A percentile compares a stretch with the other conserved stretches of the same genome.
phyloP scores from a whole-genome alignment of 306 rosid species.

The Rosa chinensis region DNA sequence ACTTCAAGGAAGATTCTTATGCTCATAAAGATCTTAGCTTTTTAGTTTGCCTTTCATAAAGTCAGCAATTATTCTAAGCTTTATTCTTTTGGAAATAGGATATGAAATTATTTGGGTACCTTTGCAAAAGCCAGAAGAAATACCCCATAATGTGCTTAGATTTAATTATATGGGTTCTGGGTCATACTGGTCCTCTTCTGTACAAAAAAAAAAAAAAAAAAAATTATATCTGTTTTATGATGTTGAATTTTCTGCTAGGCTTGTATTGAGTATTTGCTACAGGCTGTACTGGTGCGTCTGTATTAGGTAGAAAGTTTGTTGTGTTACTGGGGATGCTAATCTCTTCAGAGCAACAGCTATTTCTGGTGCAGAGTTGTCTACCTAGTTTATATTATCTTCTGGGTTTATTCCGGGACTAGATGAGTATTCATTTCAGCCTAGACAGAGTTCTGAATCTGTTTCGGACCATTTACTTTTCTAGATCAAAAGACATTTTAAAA shows the following conservation, averaged over 20 bases:
- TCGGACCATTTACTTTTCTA: neutral
- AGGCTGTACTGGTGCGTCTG: conserved; percentile 5
- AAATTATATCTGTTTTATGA: neutral
- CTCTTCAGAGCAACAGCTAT: conserved; percentile 42
- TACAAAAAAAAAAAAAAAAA: neutral
- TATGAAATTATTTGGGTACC: conserved; percentile 10
- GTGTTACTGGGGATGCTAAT: neutral
- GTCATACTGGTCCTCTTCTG: neutral
- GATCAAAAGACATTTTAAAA: neutral
- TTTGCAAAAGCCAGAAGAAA: conserved; percentile 3
- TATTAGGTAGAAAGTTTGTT: conserved; percentile 12
- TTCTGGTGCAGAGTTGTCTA: conserved; percentile 1
- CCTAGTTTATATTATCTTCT: conserved; percentile 3
- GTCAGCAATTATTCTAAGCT: conserved; percentile 35
- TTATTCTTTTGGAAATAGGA: conserved; percentile 20
- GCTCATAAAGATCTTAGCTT: conserved; percentile 30
- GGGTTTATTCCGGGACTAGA: neutral
- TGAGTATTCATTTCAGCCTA: neutral
- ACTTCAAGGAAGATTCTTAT: conserved; percentile 5
- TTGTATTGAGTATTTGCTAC: neutral
- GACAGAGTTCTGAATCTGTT: neutral
- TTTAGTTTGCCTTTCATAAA: conserved; percentile 22
- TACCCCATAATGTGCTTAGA: neutral
- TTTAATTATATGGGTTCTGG: neutral
- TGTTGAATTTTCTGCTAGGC: neutral